phyloP scores from a whole-genome alignment of 495 filamentous ascomycete genomes.

The Xylaria acuta region DNA sequence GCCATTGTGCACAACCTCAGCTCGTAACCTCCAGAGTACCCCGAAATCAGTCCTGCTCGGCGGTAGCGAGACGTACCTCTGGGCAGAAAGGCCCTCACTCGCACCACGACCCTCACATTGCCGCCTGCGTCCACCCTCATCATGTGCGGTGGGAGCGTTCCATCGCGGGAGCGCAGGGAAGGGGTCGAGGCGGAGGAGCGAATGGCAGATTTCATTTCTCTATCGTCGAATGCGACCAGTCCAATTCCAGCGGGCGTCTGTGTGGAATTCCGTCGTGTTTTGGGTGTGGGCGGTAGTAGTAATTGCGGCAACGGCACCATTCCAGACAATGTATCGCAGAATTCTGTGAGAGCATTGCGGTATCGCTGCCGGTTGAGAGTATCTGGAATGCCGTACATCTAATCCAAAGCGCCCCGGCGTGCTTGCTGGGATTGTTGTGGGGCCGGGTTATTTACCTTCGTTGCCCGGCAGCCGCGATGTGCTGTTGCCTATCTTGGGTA shows the following conservation, averaged over 20 bases:
- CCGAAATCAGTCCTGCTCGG: neutral
- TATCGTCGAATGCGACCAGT: conserved; percentile 16
- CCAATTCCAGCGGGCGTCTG: conserved; percentile 1
- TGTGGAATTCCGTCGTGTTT: conserved; percentile 19
- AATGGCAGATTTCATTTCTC: conserved; percentile 35
- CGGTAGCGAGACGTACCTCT: conserved; percentile 66
- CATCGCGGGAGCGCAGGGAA: conserved; percentile 76
- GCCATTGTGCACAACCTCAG: conserved; percentile 9
- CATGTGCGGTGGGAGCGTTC: conserved; percentile 56
- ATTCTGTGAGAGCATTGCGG: conserved; percentile 46
- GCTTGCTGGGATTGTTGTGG: conserved; percentile 20
- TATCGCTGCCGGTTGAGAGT: conserved; percentile 31
- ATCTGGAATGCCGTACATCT: conserved; percentile 41
- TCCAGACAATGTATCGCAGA: conserved; percentile 52
- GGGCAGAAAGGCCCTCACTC: conserved; percentile 86
- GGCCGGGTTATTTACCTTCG: conserved; percentile 23
- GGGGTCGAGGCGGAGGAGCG: conserved; percentile 70
- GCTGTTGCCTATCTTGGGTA: neutral
- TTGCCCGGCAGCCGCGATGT: conserved; percentile 24
- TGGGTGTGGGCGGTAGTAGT: conserved; percentile 2
- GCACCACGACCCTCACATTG: conserved; percentile 93
- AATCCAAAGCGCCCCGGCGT: neutral
- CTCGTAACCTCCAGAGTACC: neutral
- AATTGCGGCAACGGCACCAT: conserved; percentile 53
- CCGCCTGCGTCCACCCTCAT: conserved; percentile 65